Evolutionary conservation across 2,329 filamentous ascomycete genomes (phyloP).

Genomic region (Pseudogymnoascus sp.): DNA sequence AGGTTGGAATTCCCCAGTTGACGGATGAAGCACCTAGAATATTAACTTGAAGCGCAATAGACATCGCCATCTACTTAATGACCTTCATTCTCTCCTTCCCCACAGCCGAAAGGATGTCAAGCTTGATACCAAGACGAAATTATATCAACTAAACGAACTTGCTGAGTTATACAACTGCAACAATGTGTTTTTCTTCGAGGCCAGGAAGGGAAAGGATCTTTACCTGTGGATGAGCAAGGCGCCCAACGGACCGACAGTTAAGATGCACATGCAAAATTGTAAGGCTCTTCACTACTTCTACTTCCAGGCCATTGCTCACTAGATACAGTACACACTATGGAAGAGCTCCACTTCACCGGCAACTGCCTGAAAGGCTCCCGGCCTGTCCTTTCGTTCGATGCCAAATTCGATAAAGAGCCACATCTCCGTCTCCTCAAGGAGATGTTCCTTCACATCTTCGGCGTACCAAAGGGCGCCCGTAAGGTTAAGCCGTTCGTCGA

Average conservation of each 20-base stretch:
- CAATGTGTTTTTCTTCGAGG: conserved; percentile 92
- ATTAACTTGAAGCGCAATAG: conserved; percentile 39
- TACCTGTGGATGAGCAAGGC: conserved; percentile 92
- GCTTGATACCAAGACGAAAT: conserved; percentile 90
- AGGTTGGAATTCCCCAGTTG: conserved; percentile 45
- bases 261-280: conserved; percentile 74
- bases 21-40: neutral
- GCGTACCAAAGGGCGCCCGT: conserved; percentile 79
- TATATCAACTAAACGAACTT: conserved; percentile 70
- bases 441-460: conserved; percentile 83
- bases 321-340: conserved; percentile 80
- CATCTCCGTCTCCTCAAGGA: conserved; percentile 82
- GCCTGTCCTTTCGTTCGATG: conserved; percentile 87
- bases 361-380: conserved; percentile 94
- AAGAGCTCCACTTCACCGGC: conserved; percentile 91
- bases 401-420: conserved; percentile 73
- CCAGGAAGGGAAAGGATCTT: conserved; percentile 86
- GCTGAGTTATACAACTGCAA: conserved; percentile 83
- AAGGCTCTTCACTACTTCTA: conserved; percentile 25
- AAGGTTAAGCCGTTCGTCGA: conserved; percentile 96
- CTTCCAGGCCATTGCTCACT: neutral
- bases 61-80: conserved; percentile 87
- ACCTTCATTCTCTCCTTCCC: conserved; percentile 80
- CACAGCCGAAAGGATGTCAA: conserved; percentile 94
- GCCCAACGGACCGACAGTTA: conserved; percentile 56